Percentiles rank a stretch among this genome's conserved stretches.
Conservation (phyloP, 805 yeast species). For the Zygoascus tannicola region DNA sequence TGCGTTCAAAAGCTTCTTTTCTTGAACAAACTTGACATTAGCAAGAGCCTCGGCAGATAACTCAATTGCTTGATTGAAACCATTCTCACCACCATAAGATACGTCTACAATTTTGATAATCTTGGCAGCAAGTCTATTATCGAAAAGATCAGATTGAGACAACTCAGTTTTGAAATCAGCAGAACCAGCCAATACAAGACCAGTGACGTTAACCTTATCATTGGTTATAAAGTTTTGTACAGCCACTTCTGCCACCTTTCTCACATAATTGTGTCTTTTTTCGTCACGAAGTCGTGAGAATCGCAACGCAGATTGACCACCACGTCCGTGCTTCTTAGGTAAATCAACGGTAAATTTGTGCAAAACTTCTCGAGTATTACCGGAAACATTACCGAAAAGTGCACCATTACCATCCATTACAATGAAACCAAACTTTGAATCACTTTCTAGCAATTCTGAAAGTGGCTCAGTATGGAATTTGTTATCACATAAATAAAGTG, state of each 20-base stretch:
- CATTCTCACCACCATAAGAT: slow-evolving; percentile 98
- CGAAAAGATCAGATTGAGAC: slow-evolving; percentile 87
- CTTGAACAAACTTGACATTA: slow-evolving; percentile 96
- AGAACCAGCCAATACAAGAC: slow-evolving; percentile 94
- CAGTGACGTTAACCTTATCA: slow-evolving; percentile 91
- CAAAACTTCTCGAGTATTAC: slow-evolving; percentile 92
- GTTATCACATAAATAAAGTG: slow-evolving; percentile 90
- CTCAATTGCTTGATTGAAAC: slow-evolving; percentile 98
- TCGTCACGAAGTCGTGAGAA: slow-evolving; percentile 98
- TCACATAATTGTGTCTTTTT: slow-evolving; percentile 95
- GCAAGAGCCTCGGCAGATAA: slow-evolving; percentile 94
- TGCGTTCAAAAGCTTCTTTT: slow-evolving; percentile 83
- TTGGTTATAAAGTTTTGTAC: slow-evolving; percentile 93
- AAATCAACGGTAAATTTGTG: slow-evolving; percentile 95
- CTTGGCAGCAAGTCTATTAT: slow-evolving; percentile 76
- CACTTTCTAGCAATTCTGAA: slow-evolving; percentile 86
- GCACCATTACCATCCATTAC: slow-evolving; percentile 99
- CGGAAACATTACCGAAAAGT: slow-evolving; percentile 87
- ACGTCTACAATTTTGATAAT: slow-evolving; percentile 90
- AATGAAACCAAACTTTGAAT: slow-evolving; percentile 94
- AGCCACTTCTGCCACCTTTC: slow-evolving; percentile 97
- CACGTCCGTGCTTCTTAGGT: slow-evolving; percentile 99
- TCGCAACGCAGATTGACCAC: slow-evolving; percentile 99
- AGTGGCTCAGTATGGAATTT: slow-evolving; percentile 97
- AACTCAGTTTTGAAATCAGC: slow-evolving; percentile 98